These are phyloP conservation scores for Mucor plumbeus DNA, from an alignment of 371 early-diverging fungal species.

Conservation along the genomic window DNA sequence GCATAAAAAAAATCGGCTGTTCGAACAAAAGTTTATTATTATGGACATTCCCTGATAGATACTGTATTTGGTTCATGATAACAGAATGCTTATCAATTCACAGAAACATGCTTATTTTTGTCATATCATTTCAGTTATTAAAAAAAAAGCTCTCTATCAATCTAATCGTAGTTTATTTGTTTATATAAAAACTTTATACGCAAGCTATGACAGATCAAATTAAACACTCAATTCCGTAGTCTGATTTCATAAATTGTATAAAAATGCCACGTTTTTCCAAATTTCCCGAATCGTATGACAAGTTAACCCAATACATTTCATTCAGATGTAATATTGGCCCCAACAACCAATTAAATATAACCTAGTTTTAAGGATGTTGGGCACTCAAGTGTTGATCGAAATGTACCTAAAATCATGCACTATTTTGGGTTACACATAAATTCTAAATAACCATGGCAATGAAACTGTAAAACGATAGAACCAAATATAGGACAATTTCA, in stretches of 20 bases:
- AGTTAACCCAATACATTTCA: not conserved
- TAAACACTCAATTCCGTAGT: not conserved
- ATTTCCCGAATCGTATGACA: not conserved
- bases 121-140: too few species aligned
- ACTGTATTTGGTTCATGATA: too few species aligned
- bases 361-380: not conserved
- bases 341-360: slow-evolving; percentile 1
- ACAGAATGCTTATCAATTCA: too few species aligned
- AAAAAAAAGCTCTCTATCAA: too few species aligned
- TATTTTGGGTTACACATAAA: not conserved
- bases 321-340: not conserved
- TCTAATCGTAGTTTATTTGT: not conserved
- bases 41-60: too few species aligned
- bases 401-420: slow-evolving; percentile 4
- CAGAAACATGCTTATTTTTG: too few species aligned
- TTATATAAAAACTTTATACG: not conserved
- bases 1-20: too few species aligned
- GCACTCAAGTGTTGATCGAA: not conserved
- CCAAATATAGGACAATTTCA: too few species aligned
- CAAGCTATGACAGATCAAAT: not conserved
- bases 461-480: not conserved
- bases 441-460: not conserved
- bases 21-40: too few species aligned
- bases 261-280: slow-evolving; percentile 5
- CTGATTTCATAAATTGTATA: not conserved